Evolutionary conservation across 2,329 filamentous ascomycete genomes (phyloP), one percentile per base, ranked within the genome.

Genomic region (Neopestalotiopsis rosae): DNA sequence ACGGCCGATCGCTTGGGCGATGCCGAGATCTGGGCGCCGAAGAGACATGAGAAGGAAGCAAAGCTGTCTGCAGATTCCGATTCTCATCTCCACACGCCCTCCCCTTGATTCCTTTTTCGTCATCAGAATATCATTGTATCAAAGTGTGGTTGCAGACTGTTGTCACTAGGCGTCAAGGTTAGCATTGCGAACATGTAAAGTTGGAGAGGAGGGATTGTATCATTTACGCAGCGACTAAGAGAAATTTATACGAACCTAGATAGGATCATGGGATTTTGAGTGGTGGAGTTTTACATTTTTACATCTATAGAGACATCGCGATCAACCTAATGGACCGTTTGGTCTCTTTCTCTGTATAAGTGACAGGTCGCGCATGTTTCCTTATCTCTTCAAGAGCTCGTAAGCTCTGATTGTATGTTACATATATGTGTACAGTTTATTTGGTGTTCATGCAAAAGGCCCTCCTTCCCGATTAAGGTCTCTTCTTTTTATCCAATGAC

Each of bases 1-100:
- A 85, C 83, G 1, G 79, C 74, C 3, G 83, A 86, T 72, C 76
- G 78, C 3, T 73, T 81, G 17, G 69, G 67, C 9, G 69, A 68
- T 59, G 58, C 69, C 3, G 57, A 62, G 9, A 32, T 1, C 13
- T 70, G 69, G 69, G 30, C 30, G 32, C 69, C 58, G 17, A 14
- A 30, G 17, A 20, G 58, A 13, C 28, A 45, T 12, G 28, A 34
- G 10, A 57, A 34, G 14, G 28, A 32, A 14, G 28, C 52, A 14
- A 10, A 56, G 5, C 17, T 34, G 17, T 45, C 28, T 34, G 49
- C 14, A 13, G 49, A 38, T n/a, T 57, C 42, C 14, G 63, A 58
- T 6, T 57, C 42, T n/a, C 63, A 58, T 17, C 63, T 38, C 49
- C 45, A 20, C 3, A 57, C 45, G 10, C n/a, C 49, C 3, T 64